These are phyloP conservation scores for Hypoxylon cercidicola DNA, from an alignment of 495 filamentous ascomycete genomes.

Conservation along the genomic window DNA sequence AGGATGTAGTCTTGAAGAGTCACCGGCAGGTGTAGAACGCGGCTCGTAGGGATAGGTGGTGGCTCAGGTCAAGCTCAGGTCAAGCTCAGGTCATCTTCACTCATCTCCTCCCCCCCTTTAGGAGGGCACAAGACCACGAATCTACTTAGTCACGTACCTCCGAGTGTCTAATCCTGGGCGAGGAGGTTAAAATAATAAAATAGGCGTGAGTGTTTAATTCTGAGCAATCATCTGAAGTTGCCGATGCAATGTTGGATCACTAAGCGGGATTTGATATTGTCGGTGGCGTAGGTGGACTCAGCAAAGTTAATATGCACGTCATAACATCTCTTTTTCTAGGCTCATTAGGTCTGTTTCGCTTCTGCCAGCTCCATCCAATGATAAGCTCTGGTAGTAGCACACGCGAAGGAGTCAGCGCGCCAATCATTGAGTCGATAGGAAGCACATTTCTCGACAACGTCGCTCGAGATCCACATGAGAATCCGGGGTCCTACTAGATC, in stretches of 20 bases:
- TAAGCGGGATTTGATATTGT: too few species aligned
- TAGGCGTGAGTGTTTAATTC: background rate
- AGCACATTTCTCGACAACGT: conserved; percentile 33
- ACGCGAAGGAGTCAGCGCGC: conserved; percentile 27
- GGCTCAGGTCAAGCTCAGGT: background rate
- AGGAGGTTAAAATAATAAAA: background rate
- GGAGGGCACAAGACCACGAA: conserved; percentile 25
- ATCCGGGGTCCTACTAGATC: conserved; percentile 37
- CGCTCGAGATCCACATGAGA: conserved; percentile 21
- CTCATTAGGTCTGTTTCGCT: background rate
- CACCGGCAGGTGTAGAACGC: background rate
- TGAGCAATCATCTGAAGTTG: background rate
- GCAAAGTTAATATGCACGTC: too few species aligned
- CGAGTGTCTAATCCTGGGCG: background rate
- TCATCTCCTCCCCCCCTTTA: background rate
- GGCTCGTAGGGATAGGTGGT: conserved; percentile 1
- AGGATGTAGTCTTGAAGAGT: conserved; percentile 2
- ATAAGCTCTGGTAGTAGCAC: conserved; percentile 33
- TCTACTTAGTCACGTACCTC: conserved; percentile 20
- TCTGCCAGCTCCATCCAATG: too few species aligned
- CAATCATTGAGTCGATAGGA: conserved; percentile 23
- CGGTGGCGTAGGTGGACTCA: too few species aligned
- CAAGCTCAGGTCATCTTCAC: conserved; percentile 5
- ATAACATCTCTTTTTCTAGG: conserved; percentile 18
- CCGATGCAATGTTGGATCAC: too few species aligned